Evolutionary conservation across 75 land plant species (phyloP), one percentile per base, ranked within the genome.

Genomic region (Sequoiadendron giganteum): DNA sequence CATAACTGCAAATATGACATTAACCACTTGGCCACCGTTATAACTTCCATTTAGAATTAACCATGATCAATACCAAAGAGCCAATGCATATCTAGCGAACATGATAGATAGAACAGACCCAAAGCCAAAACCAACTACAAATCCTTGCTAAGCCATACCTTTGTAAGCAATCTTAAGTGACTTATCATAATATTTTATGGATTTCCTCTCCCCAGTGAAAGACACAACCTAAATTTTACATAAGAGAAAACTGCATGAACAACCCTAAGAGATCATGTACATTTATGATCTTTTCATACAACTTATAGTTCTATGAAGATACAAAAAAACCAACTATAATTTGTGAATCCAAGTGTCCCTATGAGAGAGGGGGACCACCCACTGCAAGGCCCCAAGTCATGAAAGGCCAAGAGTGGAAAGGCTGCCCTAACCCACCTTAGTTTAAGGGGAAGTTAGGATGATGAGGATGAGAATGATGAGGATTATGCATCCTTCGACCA

Each of bases 171-270:
- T 85, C 43, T 87, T 91, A 13, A 98, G 90, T 13, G 93, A 88
- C 85, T 91, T 91, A 40, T 93, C 90, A 87, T 98, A 98, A 28
- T 92, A 91, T 0, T 68, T 56, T 28, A 95, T 89, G 25, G 98
- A 93, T 90, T 90, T 94, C 70, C 87, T 93, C 89, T 98, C 99
- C 70, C 99, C 99, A 56, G 97, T 94, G 77, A 97, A 98, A 21
- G 99, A 94, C 54, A 93, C 93, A 61, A 97, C 99, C 99, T 97
- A 81, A 61, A 83, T 48, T 40, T 85, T 25, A n/a, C 19, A 10
- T 14, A 87, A 83, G 48, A 48, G 5, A 1, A 83, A 42, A 40
- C 21, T 83, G 30, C 32, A 43, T 42, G 18, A 40, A 25, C 54
- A 38, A 70, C 13, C 85, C n/a, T 83, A 47, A 47, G 19, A 10